A percentile compares a stretch with the other conserved stretches of the same genome.
Conservation (phyloP, 225 moss, liverwort and hornwort species). For the Bryoerythrophyllum caledonicum region DNA sequence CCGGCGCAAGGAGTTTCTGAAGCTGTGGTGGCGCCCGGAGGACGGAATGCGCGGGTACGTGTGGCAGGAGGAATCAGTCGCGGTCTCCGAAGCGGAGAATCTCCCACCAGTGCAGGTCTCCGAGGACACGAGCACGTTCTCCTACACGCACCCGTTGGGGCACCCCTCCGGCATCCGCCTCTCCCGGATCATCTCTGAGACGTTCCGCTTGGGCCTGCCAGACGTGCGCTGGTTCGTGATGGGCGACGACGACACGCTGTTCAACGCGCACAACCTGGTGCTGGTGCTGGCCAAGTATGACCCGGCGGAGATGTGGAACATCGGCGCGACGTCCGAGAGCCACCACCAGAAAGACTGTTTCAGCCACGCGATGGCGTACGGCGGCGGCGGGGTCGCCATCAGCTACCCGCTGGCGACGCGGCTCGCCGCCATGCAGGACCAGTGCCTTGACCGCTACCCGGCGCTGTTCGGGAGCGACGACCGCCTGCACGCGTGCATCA, state of each 20-base stretch:
- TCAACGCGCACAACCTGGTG: slow-evolving; percentile 88
- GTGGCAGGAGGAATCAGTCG: slow-evolving; percentile 84
- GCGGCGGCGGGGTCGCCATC: slow-evolving; percentile 95
- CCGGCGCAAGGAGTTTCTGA: slow-evolving; percentile 81
- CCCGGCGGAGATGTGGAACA: slow-evolving; percentile 88
- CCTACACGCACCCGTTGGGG: slow-evolving; percentile 82
- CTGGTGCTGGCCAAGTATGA: slow-evolving; percentile 86
- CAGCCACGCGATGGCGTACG: slow-evolving; percentile 85
- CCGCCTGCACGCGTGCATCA: slow-evolving; percentile 87
- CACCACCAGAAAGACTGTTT: slow-evolving; percentile 78
- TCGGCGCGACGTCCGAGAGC: slow-evolving; percentile 90
- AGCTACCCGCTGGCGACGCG: slow-evolving; percentile 85
- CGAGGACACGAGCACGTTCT: slow-evolving; percentile 78
- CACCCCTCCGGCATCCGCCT: slow-evolving; percentile 93
- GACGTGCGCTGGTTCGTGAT: slow-evolving; percentile 95
- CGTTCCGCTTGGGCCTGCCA: slow-evolving; percentile 63
- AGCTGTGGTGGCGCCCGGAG: slow-evolving; percentile 87
- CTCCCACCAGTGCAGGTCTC: slow-evolving; percentile 69
- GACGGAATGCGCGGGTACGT: slow-evolving; percentile 91
- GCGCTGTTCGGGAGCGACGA: slow-evolving; percentile 89
- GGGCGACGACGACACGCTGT: slow-evolving; percentile 97
- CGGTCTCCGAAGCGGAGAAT: slow-evolving; percentile 24
- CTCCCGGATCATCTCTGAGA: slow-evolving; percentile 79
- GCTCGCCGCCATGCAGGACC: slow-evolving; percentile 70
- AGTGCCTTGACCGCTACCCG: slow-evolving; percentile 82